Evolutionary conservation across 2,329 filamentous ascomycete species (phyloP), one percentile per base, ranked within the genome.

Genomic region (Colletotrichum abscissum): DNA sequence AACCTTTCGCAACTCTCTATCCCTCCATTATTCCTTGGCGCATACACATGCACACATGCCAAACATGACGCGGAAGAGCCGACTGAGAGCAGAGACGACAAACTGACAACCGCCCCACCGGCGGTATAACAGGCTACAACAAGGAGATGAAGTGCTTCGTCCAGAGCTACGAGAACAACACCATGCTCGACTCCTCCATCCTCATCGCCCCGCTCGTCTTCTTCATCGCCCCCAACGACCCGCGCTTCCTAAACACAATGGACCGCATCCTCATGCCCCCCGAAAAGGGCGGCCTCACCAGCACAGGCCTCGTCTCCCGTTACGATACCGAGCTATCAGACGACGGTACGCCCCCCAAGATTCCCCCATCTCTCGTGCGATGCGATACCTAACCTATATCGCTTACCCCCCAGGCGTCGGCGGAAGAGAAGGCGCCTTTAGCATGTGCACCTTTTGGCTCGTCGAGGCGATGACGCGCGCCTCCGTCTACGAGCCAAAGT

Each of bases 381-480:
- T 33, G 30, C 9, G 8, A 33, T 33, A 1, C 30, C 30, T 33
- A 3, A 33, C 30, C 30, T 33, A 42, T 42, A 42, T 42, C 19
- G 42, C 42, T n/a, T 4, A 1, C 3, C 5, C 5, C 74, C 69
- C 76, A 93, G 92, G 92, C 35, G 92, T 95, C 9, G 92, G 92
- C 49, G 93, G 93, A 22, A 87, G 88, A 64, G 93, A 95, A 82
- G 93, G 93, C 26, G 92, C 93, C 24, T 95, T 95, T 79, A 91
- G 89, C 78, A 95, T 95, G 92, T 94, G 93, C 79, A 95, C 93
- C 0, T 95, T 95, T 80, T 95, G 93, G 93, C 89, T 95, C 0
- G 92, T 95, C 14, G 93, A 95, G 82, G 92, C 93, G 28, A 88
- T 95, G 82, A 94, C 92, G 35, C 88, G 93, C 38, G 92, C 92